Percentiles rank a stretch among this genome's conserved stretches.
These are phyloP conservation scores for Lepiota brunneoincarnata DNA, from an alignment of 768 basidiomycete genomes.

Conservation along the genomic window DNA sequence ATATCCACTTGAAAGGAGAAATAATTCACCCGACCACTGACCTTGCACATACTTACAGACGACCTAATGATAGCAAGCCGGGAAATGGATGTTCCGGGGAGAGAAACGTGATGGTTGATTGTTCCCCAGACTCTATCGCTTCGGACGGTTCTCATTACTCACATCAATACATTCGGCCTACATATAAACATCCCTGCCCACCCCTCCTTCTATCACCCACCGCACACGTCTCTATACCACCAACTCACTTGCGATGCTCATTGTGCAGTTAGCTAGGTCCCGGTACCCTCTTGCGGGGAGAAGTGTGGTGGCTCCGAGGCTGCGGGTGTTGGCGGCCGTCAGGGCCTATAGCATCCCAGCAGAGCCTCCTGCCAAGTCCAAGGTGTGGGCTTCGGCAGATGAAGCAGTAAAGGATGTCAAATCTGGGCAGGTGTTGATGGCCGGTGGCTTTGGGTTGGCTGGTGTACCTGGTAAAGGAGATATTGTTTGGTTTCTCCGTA, in stretches of 20 bases:
- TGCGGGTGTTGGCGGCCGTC: constrained; percentile 8
- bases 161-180: not conserved
- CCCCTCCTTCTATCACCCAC: not conserved
- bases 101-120: not conserved
- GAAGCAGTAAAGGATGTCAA: constrained; percentile 83
- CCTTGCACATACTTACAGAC: too few relatives aligned
- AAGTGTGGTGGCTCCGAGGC: not conserved
- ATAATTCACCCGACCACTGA: too few relatives aligned
- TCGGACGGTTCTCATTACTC: constrained; percentile 5
- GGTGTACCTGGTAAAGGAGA: constrained; percentile 72
- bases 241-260: not conserved
- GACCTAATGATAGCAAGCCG: not conserved
- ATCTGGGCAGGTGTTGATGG: constrained; percentile 75
- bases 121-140: constrained; percentile 7
- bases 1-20: too few relatives aligned
- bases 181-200: not conserved
- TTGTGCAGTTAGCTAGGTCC: not conserved
- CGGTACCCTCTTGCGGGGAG: not conserved
- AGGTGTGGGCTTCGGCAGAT: constrained; percentile 81
- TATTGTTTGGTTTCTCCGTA: not conserved
- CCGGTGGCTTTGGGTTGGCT: constrained; percentile 87
- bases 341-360: constrained; percentile 33
- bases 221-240: not conserved
- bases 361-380: constrained; percentile 39
- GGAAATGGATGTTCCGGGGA: constrained; percentile 10